Percentiles rank a stretch among this genome's conserved stretches.
Conservation (phyloP, 164 flowering plant species). For the Euptelea pleiosperma region DNA sequence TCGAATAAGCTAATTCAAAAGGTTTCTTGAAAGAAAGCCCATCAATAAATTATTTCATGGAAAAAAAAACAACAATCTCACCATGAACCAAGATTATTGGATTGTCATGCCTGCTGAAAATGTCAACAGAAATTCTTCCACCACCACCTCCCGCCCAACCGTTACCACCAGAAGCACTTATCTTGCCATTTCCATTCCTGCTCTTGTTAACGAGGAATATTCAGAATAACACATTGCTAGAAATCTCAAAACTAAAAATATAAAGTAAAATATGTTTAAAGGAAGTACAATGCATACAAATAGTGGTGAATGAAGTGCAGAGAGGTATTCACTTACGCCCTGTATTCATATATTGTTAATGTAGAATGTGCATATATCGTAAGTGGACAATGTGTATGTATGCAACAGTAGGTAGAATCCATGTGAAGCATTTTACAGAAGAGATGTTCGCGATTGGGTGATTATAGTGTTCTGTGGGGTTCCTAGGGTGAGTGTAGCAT, state of each 20-base stretch:
- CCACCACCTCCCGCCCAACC: conserved; percentile 98
- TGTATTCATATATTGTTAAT: background rate
- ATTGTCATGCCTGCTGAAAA: conserved; percentile 80
- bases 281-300: background rate
- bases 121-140: conserved; percentile 81
- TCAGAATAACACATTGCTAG: conserved; percentile 2
- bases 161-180: conserved; percentile 91
- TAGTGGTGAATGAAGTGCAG: conserved; percentile 1
- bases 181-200: conserved; percentile 90
- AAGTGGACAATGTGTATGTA: background rate
- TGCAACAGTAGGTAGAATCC: background rate
- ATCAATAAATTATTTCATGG: background rate
- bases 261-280: too few species aligned
- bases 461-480: too few species aligned
- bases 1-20: background rate
- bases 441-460: background rate
- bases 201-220: conserved; percentile 26
- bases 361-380: background rate
- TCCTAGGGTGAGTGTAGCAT: too few species aligned
- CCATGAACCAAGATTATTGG: conserved; percentile 76
- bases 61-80: conserved; percentile 26
- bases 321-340: too few species aligned
- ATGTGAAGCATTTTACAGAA: background rate
- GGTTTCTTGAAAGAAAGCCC: background rate
- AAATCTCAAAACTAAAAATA: background rate